Evolutionary conservation across 1,284 basidiomycete species (phyloP), one percentile per base, ranked within the genome.

Genomic region (Puccinia novopanici): DNA sequence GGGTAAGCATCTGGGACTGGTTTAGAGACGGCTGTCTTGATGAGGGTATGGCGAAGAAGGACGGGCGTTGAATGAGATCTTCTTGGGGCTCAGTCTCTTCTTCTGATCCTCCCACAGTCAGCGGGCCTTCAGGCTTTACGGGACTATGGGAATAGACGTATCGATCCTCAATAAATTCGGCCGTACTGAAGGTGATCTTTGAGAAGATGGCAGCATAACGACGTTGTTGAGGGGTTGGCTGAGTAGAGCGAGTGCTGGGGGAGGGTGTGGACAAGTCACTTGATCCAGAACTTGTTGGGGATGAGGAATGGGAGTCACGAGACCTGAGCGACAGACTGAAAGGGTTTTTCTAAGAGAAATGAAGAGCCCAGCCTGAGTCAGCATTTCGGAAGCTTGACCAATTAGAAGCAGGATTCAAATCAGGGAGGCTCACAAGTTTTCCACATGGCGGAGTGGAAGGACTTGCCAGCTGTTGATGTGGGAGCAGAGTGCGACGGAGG

Each of bases 141-240:
- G 70, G 71, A 48, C 54, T 73, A 3, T 73, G 48, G 22, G 71
- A 73, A 57, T 73, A 73, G 22, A 73, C 34, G 19, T 73, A 55
- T 22, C 71, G 52, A 27, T 73, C 71, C 54, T 73, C 71, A n/a
- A 73, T 57, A 30, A 55, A 73, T 24, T 73, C 54, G 3, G 50
- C 37, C 1, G 71, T 57, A 27, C 71, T 55, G 15, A 55, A 73
- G 37, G 54, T 73, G 12, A 73, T 59, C 24, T 73, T 73, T 4
- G 71, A 73, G 52, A 73, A 73, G 27, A 55, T 24, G 4, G 71
- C 50, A 22, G 71, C 71, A 42, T 73, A 57, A 4, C 71, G 52
- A 40, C 71, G 71, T 40, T 73, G 52, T 45, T 55, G 54, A 10
- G 54, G 34, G 37, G 37, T 73, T 24, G 71, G 34, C 37, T 57